Evolutionary conservation across 2,329 filamentous ascomycete species (phyloP).

Genomic region (Stachybotrys chlorohalonatus): DNA sequence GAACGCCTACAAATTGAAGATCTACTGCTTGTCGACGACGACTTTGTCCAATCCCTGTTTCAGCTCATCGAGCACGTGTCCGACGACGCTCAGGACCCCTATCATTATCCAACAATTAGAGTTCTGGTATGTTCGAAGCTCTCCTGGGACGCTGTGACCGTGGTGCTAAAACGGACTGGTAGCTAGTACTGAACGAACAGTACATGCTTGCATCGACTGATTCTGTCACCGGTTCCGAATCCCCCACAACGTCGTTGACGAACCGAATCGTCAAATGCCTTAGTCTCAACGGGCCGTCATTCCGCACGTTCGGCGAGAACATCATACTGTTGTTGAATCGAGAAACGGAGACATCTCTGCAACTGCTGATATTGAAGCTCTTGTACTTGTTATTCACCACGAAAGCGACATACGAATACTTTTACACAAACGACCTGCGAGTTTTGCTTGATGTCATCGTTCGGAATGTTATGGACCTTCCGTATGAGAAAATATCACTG

Average conservation of each 20-base stretch:
- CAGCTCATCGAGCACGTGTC: conserved; percentile 80
- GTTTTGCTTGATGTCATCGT: conserved; percentile 94
- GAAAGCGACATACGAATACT: conserved; percentile 87
- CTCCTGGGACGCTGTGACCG: not conserved
- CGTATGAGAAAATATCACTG: conserved; percentile 67
- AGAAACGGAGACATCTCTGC: conserved; percentile 87
- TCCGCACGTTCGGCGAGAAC: conserved; percentile 95
- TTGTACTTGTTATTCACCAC: conserved; percentile 94
- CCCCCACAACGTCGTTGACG: conserved; percentile 52
- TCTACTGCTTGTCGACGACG: conserved; percentile 66
- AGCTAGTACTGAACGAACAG: conserved; percentile 96
- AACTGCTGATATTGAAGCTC: conserved; percentile 92
- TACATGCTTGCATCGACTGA: conserved; percentile 77
- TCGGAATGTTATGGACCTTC: conserved; percentile 90
- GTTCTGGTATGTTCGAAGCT: conserved; percentile 60
- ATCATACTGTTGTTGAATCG: conserved; percentile 91
- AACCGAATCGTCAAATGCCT: conserved; percentile 92
- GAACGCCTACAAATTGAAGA: conserved; percentile 73
- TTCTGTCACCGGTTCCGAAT: conserved; percentile 25
- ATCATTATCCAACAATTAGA: conserved; percentile 90
- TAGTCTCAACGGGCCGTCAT: conserved; percentile 68
- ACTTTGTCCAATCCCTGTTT: conserved; percentile 77
- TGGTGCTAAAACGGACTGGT: conserved; percentile 8
- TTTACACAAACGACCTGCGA: conserved; percentile 94
- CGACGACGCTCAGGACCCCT: conserved; percentile 82